phyloP scores from a whole-genome alignment of 1,284 basidiomycete species.

The Meira nashicola region DNA sequence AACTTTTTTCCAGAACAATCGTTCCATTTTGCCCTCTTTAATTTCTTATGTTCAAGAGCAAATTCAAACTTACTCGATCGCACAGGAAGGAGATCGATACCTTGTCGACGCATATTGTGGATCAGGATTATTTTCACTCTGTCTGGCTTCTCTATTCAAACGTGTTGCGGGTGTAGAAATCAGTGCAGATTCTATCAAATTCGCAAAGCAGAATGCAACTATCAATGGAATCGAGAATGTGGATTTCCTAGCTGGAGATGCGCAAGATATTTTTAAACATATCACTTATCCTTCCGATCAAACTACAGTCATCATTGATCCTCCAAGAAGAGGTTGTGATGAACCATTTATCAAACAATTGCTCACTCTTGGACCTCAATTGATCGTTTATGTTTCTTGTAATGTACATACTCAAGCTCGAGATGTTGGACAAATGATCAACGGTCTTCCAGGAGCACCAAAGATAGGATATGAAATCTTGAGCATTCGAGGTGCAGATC shows the following conservation, averaged over 20 bases:
- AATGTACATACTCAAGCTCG: constrained; percentile 64
- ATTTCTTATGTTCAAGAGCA: constrained; percentile 68
- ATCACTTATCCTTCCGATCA: constrained; percentile 64
- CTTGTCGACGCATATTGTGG: constrained; percentile 56
- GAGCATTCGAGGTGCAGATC: constrained; percentile 46
- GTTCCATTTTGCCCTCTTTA: constrained; percentile 77
- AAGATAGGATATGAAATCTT: constrained; percentile 40
- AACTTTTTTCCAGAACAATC: constrained; percentile 95
- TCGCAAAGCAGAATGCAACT: constrained; percentile 72
- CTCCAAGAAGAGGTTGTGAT: constrained; percentile 34
- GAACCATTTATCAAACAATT: constrained; percentile 50
- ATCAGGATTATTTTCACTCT: constrained; percentile 84
- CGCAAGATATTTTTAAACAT: constrained; percentile 59
- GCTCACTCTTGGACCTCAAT: constrained; percentile 34
- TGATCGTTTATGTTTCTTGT: constrained; percentile 59
- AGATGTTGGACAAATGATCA: constrained; percentile 48
- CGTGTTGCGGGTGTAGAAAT: constrained; percentile 84
- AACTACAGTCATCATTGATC: constrained; percentile 60
- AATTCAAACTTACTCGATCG: constrained; percentile 14
- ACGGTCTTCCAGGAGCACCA: constrained; percentile 2
- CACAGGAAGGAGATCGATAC: constrained; percentile 18
- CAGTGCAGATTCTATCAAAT: constrained; percentile 67
- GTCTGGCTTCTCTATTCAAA: constrained; percentile 71
- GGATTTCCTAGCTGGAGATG: constrained; percentile 59
- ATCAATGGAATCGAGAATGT: constrained; percentile 62